A percentile compares a stretch with the other conserved stretches of the same genome.
Evolutionary conservation across 1,139 yeast genomes (phyloP).

Genomic region (Yamadazyma jaroonii): DNA sequence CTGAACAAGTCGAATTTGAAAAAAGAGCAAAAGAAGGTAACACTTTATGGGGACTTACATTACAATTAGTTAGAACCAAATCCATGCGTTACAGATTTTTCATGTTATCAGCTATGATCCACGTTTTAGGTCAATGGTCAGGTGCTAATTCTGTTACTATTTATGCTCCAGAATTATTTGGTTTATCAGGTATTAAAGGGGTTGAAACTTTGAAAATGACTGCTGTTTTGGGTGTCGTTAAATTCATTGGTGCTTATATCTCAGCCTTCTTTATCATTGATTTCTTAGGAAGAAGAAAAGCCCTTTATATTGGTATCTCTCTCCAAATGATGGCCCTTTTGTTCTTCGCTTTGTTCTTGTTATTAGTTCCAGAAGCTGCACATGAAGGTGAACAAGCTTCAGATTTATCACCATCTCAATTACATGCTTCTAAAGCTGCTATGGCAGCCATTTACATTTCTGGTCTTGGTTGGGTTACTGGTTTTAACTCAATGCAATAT

Average conservation of each 20-base stretch:
- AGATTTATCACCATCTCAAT: conserved; percentile 26
- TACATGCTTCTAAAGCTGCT: conserved; percentile 47
- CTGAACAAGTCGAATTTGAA: conserved; percentile 43
- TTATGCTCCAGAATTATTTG: conserved; percentile 55
- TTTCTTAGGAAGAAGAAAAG: conserved; percentile 42
- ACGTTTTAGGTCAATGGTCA: conserved; percentile 58
- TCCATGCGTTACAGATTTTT: conserved; percentile 47
- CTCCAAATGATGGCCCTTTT: conserved; percentile 29
- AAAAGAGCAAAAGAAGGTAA: conserved; percentile 25
- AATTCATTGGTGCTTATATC: conserved; percentile 41
- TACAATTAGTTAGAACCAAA: conserved; percentile 29
- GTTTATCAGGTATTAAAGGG: conserved; percentile 44
- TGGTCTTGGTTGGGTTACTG: conserved; percentile 63
- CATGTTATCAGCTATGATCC: conserved; percentile 39
- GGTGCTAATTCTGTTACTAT: conserved; percentile 65
- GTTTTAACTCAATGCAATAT: conserved; percentile 60
- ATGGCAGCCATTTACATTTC: conserved; percentile 51
- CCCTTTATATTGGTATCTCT: conserved; percentile 38
- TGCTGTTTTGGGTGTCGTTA: conserved; percentile 48
- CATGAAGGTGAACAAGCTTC: conserved; percentile 20
- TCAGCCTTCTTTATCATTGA: conserved; percentile 49
- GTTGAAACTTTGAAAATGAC: conserved; percentile 42
- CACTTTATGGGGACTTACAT: conserved; percentile 18
- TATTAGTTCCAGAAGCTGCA: conserved; percentile 46
- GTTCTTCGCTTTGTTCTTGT: conserved; percentile 46